Percentiles rank a stretch among this genome's conserved stretches.
phyloP scores from a whole-genome alignment of 2,329 filamentous ascomycete species.

The Pseudopithomyces chartarum region DNA sequence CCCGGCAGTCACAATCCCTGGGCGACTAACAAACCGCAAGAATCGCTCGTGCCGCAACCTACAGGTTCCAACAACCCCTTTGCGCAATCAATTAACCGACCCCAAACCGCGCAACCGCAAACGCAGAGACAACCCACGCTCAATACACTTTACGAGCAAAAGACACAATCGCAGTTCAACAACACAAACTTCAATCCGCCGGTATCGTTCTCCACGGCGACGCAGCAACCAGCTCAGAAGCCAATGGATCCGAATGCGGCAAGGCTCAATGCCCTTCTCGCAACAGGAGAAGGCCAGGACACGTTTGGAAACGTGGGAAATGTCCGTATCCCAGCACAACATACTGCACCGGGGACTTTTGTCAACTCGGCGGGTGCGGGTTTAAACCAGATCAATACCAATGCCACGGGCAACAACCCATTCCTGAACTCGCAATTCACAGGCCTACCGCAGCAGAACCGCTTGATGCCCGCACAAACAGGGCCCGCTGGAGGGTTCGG shows the following conservation, averaged over 20 bases:
- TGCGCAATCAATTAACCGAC: constrained; percentile 69
- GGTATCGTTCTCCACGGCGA: constrained; percentile 50
- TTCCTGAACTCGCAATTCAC: constrained; percentile 87
- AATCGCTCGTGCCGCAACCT: constrained; percentile 76
- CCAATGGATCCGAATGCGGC: constrained; percentile 65
- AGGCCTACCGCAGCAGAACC: constrained; percentile 60
- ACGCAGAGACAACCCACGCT: constrained; percentile 69
- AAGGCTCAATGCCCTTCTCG: constrained; percentile 83
- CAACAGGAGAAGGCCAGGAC: constrained; percentile 89
- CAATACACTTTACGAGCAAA: constrained; percentile 79
- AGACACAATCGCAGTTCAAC: constrained; percentile 69
- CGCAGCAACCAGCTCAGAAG: constrained; percentile 41
- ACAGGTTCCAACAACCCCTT: constrained; percentile 99
- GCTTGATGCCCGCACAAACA: constrained; percentile 56
- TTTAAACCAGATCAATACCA: constrained; percentile 70
- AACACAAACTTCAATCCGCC: constrained; percentile 57
- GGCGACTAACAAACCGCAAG: constrained; percentile 66
- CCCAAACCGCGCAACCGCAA: constrained; percentile 62
- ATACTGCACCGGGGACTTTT: constrained; percentile 94
- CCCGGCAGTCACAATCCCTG: constrained; percentile 94
- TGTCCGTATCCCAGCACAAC: constrained; percentile 91
- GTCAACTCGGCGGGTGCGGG: constrained; percentile 92
- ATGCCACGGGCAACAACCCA: constrained; percentile 80
- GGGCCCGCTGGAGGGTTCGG: constrained; percentile 56
- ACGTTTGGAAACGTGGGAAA: constrained; percentile 98